phyloP scores from a whole-genome alignment of 2,329 filamentous ascomycete genomes.

The Chaetomium olivaceum region DNA sequence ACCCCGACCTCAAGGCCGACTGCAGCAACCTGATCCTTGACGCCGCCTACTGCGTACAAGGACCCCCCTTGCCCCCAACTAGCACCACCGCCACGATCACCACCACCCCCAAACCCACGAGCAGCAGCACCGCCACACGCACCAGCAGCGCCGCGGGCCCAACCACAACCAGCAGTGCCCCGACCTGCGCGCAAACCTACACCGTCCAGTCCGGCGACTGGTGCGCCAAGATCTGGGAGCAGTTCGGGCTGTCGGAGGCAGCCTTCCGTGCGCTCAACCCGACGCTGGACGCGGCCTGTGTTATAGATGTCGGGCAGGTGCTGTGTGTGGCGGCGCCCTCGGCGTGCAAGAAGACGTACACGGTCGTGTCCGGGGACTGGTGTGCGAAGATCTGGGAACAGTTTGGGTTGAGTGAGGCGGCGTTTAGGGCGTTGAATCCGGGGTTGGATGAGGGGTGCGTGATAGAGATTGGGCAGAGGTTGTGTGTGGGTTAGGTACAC shows the following conservation, averaged over 20 bases:
- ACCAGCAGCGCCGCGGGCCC: not conserved
- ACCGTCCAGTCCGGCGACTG: not conserved
- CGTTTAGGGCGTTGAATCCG: slow-evolving; percentile 7
- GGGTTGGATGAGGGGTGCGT: not conserved
- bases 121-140: not conserved
- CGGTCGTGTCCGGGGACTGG: not conserved
- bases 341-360: not conserved
- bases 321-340: slow-evolving; percentile 4
- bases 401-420: slow-evolving; percentile 2
- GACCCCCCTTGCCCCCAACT: not conserved
- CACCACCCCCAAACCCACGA: not conserved
- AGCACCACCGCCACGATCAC: not conserved
- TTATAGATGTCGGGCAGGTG: not conserved
- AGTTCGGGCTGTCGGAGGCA: not conserved
- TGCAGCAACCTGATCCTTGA: slow-evolving; percentile 10
- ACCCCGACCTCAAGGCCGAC: slow-evolving; percentile 9
- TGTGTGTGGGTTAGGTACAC: slow-evolving; percentile 5
- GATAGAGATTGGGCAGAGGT: not conserved
- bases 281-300: not conserved
- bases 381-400: slow-evolving; percentile 11
- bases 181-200: not conserved
- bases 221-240: slow-evolving; percentile 9
- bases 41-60: slow-evolving; percentile 10
- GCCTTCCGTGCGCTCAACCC: slow-evolving; percentile 7
- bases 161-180: not conserved